These are phyloP conservation scores for Graphilbum sp. DNA, from an alignment of 2,329 filamentous ascomycete species.

Conservation along the genomic window DNA sequence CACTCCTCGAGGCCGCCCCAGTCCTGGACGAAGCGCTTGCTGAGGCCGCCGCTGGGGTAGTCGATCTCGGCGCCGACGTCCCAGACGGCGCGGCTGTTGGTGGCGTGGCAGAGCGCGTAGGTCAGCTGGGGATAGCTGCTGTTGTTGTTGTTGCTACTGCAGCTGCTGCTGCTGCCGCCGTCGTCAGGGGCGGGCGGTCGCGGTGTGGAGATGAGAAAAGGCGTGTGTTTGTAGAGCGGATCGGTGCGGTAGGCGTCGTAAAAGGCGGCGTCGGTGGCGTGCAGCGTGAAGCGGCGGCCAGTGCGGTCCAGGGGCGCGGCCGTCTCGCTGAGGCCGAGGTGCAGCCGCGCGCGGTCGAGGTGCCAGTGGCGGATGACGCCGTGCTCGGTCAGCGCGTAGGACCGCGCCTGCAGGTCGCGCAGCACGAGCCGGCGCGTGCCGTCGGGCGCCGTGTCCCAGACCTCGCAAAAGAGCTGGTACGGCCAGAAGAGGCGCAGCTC, in stretches of 20 bases:
- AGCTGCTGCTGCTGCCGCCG: too few species aligned
- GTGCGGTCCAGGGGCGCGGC: background rate
- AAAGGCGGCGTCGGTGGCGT: background rate
- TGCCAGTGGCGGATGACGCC: background rate
- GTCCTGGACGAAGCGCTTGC: background rate
- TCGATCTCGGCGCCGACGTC: background rate
- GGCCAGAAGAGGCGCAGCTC: background rate
- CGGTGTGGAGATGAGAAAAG: background rate
- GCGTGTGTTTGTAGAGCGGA: slow-evolving; percentile 1
- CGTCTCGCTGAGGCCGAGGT: slow-evolving; percentile 1
- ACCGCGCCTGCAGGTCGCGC: background rate
- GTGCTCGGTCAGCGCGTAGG: background rate
- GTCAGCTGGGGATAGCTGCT: background rate
- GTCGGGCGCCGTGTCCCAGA: background rate
- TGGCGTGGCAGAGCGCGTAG: background rate
- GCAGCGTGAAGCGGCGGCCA: background rate
- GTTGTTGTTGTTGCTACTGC: too few species aligned
- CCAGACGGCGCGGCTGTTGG: background rate
- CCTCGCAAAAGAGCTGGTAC: background rate
- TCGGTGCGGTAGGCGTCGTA: slow-evolving; percentile 1
- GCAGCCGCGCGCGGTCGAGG: background rate
- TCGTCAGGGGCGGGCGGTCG: background rate
- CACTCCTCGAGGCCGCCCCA: slow-evolving; percentile 1
- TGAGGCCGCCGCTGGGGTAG: background rate
- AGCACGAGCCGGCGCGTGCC: background rate